Base-by-base conservation (phyloP, 2,329 filamentous ascomycete genomes). In the Colletotrichum sp. region DNA sequence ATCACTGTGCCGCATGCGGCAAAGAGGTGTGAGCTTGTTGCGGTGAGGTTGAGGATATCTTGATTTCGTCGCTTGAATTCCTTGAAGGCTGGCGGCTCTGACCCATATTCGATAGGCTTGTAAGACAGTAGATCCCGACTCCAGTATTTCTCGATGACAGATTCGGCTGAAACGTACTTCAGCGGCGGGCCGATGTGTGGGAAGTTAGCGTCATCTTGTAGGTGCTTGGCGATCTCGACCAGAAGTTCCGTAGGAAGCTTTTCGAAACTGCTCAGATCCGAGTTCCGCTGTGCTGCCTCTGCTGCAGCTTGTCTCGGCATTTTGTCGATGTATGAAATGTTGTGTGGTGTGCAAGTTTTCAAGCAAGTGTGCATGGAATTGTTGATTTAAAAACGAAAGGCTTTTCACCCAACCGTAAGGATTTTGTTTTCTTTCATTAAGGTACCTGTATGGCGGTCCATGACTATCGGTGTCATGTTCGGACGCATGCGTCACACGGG, bases 121-220 rank as follows among this genome's bases (percentile, higher is more conserved):
- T 48, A 48, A 48, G 18, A 48, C 18, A 48, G 18, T 48, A 4
- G 39, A 48, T n/a, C 39, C 39, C 43, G 43, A 52, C 12, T 21
- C 43, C 43, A 52, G 10, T 21, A 52, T 5, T 7, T 52, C 10
- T 48, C 43, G 7, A n/a, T 1, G 43, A 52, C 43, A 21, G 43
- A 52, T 3, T 52, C 43, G 2, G 43, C 43, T 52, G 43, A 52
- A 52, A 52, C 4, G n/a, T 52, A 52, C 8, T 52, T 52, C 10
- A 52, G 43, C n/a, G 43, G n/a, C 6, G 18, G 43, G n/a, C 43
- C n/a, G 43, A 52, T 21, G 43, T 52, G 43, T 21, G 43, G 43
- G 43, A 52, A 52, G n/a, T 52, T 52, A 6, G 43, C n/a, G 43
- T 52, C 43, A 52, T 52, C 43, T 21, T 52, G 43, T 52, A 52